Evolutionary conservation across 2,329 filamentous ascomycete species (phyloP).

Genomic region (Sordariomycetes sp.): DNA sequence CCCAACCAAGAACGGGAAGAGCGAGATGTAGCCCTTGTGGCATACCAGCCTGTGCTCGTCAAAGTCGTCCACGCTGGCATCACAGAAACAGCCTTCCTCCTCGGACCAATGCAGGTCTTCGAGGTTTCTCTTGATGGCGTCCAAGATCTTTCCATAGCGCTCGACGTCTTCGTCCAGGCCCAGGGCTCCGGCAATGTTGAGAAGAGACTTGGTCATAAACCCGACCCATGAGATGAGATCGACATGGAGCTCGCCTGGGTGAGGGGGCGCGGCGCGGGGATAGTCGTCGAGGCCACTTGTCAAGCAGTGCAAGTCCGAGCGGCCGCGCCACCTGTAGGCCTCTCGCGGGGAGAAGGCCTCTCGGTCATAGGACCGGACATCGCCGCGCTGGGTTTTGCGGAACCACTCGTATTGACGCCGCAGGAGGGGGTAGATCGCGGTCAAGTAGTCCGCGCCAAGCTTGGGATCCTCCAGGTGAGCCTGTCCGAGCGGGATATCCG

Average conservation of each 20-base stretch:
- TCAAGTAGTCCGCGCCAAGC: conserved; percentile 60
- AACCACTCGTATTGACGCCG: conserved; percentile 93
- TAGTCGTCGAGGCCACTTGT: conserved; percentile 96
- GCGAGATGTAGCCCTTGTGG: conserved; percentile 90
- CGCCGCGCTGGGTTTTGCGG: conserved; percentile 79
- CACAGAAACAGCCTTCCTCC: conserved; percentile 74
- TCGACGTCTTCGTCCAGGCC: conserved; percentile 64
- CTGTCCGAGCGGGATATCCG: conserved; percentile 7
- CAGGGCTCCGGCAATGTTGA: conserved; percentile 68
- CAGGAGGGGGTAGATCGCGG: conserved; percentile 73
- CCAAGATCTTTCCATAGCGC: conserved; percentile 60
- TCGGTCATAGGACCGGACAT: conserved; percentile 85
- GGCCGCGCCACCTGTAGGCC: conserved; percentile 89
- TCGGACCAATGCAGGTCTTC: conserved; percentile 91
- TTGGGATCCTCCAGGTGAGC: conserved; percentile 55
- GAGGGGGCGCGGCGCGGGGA: conserved; percentile 83
- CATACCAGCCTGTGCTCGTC: conserved; percentile 86
- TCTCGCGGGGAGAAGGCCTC: conserved; percentile 83
- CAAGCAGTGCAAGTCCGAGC: conserved; percentile 75
- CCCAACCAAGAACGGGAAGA: conserved; percentile 86
- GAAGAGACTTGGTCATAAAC: conserved; percentile 83
- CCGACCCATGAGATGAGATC: conserved; percentile 96
- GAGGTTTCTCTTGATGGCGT: conserved; percentile 74
- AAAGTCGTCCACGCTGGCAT: conserved; percentile 89
- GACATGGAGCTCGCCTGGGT: conserved; percentile 89